Evolutionary conservation across 768 basidiomycete genomes (phyloP).

Genomic region (Boletus pseudopeckii): DNA sequence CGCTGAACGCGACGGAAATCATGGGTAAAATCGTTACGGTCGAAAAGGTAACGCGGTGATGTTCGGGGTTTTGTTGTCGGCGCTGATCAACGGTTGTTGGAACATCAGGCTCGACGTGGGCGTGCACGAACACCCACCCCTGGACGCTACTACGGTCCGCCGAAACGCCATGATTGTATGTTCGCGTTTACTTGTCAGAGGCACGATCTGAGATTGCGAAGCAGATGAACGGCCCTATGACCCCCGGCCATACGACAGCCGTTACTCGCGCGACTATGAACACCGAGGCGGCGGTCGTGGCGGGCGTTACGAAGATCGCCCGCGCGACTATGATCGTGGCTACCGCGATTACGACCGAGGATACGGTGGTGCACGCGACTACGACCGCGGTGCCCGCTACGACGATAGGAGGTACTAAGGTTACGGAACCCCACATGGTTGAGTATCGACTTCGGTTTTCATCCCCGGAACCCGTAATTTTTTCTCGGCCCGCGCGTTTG

Average conservation of each 20-base stretch:
- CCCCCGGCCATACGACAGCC: slow-evolving; percentile 87
- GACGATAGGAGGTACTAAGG: slow-evolving; percentile 41
- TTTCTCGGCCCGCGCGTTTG: not conserved
- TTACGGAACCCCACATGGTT: not conserved
- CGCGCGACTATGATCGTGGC: slow-evolving; percentile 36
- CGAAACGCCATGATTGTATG: slow-evolving; percentile 71
- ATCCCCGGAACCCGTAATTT: not conserved
- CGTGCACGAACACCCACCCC: slow-evolving; percentile 92
- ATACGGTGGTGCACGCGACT: slow-evolving; percentile 32
- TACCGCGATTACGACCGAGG: slow-evolving; percentile 39
- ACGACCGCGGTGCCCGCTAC: slow-evolving; percentile 40
- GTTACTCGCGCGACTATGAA: slow-evolving; percentile 69
- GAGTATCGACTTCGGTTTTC: slow-evolving; percentile 1
- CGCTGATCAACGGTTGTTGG: slow-evolving; percentile 4
- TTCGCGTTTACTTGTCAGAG: slow-evolving; percentile 4
- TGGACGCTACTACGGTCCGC: slow-evolving; percentile 91
- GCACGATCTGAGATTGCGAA: not conserved
- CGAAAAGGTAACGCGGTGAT: slow-evolving; percentile 61
- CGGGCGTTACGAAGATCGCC: slow-evolving; percentile 39
- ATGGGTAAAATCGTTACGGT: slow-evolving; percentile 86
- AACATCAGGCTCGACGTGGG: slow-evolving; percentile 74
- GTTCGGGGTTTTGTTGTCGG: not conserved
- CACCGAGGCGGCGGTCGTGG: slow-evolving; percentile 49
- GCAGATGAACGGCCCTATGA: slow-evolving; percentile 85
- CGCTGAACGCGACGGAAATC: slow-evolving; percentile 77